Percentiles rank a stretch among this genome's conserved stretches.
These are phyloP conservation scores for Dictyostelium firmibasis DNA, from an alignment of 78 protist species.

Conservation along the genomic window DNA sequence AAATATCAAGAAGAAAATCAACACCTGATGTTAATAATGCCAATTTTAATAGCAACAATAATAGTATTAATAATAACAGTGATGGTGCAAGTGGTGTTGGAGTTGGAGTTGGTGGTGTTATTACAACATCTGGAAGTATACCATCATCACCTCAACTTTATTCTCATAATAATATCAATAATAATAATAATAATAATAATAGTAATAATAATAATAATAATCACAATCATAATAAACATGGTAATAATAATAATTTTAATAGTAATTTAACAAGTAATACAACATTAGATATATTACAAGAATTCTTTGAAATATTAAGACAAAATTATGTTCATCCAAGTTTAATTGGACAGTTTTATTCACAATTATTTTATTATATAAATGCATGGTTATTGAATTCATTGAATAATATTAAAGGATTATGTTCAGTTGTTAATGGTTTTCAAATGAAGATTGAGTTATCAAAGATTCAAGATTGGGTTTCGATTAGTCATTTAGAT, in stretches of 20 bases:
- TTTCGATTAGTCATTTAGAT: neutral
- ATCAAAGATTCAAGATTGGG: conserved; percentile 68
- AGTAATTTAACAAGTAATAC: conserved; percentile 49
- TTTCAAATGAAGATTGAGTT: conserved; percentile 64
- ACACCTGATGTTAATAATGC: conserved; percentile 7
- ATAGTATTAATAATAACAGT: neutral
- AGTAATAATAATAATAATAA: neutral
- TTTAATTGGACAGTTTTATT: conserved; percentile 38
- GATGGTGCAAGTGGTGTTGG: neutral
- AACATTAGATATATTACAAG: conserved; percentile 34
- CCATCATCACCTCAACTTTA: neutral
- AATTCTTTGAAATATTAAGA: conserved; percentile 40
- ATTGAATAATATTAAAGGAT: conserved; percentile 23
- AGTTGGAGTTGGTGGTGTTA: neutral
- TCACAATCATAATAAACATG: neutral
- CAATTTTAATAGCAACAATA: too few relatives aligned
- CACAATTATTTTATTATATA: conserved; percentile 44
- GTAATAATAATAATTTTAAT: neutral
- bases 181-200: neutral
- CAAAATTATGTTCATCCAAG: conserved; percentile 62
- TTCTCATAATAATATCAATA: neutral
- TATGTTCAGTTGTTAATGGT: conserved; percentile 47
- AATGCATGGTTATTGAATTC: conserved; percentile 32
- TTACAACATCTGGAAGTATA: neutral
- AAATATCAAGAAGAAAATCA: conserved; percentile 33